Evolutionary conservation across 441 rosid genomes (phyloP).

Genomic region (Eruca vesicaria): DNA sequence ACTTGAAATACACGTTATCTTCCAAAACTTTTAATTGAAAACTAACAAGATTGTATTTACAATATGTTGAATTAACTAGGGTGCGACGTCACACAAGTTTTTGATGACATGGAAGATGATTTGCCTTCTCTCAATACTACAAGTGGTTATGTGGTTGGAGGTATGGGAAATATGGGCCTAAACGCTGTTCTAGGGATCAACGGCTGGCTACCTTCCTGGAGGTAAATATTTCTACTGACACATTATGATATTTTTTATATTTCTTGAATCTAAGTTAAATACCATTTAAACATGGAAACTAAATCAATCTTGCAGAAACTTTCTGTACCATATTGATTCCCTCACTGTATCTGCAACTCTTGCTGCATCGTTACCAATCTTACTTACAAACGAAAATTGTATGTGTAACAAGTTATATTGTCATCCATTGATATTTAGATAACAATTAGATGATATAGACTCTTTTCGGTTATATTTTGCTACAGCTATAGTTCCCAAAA

Average conservation of each 20-base stretch:
- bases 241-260: neutral
- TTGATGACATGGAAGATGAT: neutral
- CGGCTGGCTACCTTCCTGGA: neutral
- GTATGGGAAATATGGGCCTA: neutral
- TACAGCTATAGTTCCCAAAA: neutral
- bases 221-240: neutral
- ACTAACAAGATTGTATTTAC: neutral
- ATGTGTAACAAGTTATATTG: neutral
- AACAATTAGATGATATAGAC: slow-evolving; percentile 1
- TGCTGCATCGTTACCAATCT: neutral
- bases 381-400: neutral
- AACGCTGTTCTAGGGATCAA: neutral
- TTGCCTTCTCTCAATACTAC: neutral
- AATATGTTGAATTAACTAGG: neutral
- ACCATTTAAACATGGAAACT: neutral
- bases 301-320: neutral
- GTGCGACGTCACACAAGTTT: neutral
- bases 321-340: neutral
- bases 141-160: neutral
- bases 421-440: neutral
- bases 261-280: neutral
- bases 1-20: neutral
- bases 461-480: neutral
- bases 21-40: neutral
- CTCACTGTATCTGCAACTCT: neutral